phyloP scores from a whole-genome alignment of 371 early-diverging fungal genomes.

The Cokeromyces recurvatus region DNA sequence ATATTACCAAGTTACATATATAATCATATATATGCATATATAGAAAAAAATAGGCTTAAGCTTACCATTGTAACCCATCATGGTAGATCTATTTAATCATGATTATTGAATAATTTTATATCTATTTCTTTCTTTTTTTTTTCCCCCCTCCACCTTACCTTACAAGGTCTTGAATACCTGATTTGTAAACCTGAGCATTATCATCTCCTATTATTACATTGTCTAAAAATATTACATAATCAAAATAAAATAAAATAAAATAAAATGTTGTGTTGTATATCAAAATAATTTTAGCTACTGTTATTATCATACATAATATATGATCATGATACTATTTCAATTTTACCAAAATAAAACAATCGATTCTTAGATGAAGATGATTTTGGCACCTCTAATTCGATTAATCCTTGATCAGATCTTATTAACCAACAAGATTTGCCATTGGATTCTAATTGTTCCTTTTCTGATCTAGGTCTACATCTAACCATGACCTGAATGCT shows the following conservation, averaged over 20 bases:
- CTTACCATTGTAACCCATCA: slow-evolving; percentile 64
- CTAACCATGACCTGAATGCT: slow-evolving; percentile 40
- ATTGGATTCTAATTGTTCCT: slow-evolving; percentile 9
- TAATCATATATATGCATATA: slow-evolving; percentile 1
- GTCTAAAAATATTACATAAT: no score
- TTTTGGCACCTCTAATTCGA: neutral
- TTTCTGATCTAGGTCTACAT: slow-evolving; percentile 30
- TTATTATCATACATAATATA: no score
- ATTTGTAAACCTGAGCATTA: slow-evolving; percentile 24
- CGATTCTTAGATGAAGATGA: neutral
- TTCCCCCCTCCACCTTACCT: no score
- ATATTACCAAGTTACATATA: no score
- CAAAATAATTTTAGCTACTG: neutral
- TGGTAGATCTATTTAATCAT: slow-evolving; percentile 19
- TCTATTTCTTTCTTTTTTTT: no score
- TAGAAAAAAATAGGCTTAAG: neutral
- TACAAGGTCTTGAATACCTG: slow-evolving; percentile 28
- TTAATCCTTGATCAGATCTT: slow-evolving; percentile 9
- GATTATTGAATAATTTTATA: no score
- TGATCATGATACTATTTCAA: no score
- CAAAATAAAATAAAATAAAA: no score
- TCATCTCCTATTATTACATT: slow-evolving; percentile 19
- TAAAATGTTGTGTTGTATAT: no score
- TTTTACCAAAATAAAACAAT: slow-evolving; percentile 1
- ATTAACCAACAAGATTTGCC: slow-evolving; percentile 24